phyloP scores from a whole-genome alignment of 2,329 filamentous ascomycete genomes.

The Falciphora oryzae region DNA sequence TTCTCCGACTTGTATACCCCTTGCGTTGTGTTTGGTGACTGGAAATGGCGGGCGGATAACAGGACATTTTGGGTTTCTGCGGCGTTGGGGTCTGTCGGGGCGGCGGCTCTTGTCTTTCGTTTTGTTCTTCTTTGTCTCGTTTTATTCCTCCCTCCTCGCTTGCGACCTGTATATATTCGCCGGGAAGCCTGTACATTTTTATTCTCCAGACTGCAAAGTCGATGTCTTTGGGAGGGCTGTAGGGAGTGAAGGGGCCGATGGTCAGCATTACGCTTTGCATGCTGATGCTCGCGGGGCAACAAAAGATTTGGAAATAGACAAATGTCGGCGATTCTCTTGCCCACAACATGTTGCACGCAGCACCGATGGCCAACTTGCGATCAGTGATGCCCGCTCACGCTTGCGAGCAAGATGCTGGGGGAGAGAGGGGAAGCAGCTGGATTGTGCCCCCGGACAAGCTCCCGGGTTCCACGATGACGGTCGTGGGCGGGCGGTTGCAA shows the following conservation, averaged over 20 bases:
- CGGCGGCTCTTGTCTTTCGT: slow-evolving; percentile 1
- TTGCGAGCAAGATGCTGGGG: background rate
- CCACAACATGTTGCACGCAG: background rate
- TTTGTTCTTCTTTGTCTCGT: slow-evolving; percentile 3
- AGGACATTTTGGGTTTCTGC: slow-evolving; percentile 2
- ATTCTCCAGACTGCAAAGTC: background rate
- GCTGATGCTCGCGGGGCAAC: too few species aligned
- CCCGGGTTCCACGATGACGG: background rate
- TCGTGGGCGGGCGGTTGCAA: background rate
- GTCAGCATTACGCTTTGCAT: background rate
- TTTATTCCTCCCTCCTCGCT: background rate
- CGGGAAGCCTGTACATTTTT: background rate
- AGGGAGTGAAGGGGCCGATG: background rate
- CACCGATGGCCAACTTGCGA: background rate
- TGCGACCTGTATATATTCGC: background rate
- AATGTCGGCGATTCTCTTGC: background rate
- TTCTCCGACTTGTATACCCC: slow-evolving; percentile 10
- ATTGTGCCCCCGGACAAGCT: background rate
- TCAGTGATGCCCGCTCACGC: background rate
- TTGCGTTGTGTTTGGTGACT: background rate
- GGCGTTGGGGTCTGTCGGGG: slow-evolving; percentile 3
- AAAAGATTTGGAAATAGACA: background rate
- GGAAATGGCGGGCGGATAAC: slow-evolving; percentile 1
- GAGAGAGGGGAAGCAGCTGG: background rate
- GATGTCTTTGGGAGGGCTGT: background rate